Evolutionary conservation across 148 eudicot genomes (phyloP).

Genomic region (Vaccinium myrtillus): DNA sequence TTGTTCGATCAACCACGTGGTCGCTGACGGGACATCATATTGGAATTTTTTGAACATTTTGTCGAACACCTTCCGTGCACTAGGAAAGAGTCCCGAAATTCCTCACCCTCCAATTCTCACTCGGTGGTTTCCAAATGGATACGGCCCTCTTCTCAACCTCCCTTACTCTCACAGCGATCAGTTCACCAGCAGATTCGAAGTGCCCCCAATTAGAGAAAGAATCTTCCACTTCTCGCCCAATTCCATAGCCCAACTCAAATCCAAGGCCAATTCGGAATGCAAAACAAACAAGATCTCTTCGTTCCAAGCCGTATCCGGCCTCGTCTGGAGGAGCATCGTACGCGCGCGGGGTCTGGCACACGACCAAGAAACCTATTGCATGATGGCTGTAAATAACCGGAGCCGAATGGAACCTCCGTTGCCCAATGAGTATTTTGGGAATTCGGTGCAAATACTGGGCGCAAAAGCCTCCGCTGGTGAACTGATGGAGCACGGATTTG

Average conservation of each 20-base stretch:
- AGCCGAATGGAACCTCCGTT: constrained; percentile 23
- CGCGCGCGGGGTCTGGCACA: constrained; percentile 12
- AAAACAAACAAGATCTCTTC: constrained; percentile 22
- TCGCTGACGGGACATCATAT: constrained; percentile 32
- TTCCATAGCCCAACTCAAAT: constrained; percentile 18
- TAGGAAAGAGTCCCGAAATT: neutral
- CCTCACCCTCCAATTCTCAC: constrained; percentile 22
- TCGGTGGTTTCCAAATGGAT: constrained; percentile 21
- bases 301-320: constrained; percentile 24
- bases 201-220: constrained; percentile 25
- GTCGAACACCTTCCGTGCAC: constrained; percentile 27
- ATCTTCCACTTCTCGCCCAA: constrained; percentile 27
- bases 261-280: constrained; percentile 26
- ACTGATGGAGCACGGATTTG: neutral
- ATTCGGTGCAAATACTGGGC: constrained; percentile 12
- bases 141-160: constrained; percentile 21
- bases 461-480: constrained; percentile 15
- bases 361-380: neutral
- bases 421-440: constrained; percentile 24
- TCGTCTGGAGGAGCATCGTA: constrained; percentile 23
- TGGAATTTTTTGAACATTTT: constrained; percentile 37
- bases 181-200: constrained; percentile 20
- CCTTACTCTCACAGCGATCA: constrained; percentile 29
- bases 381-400: constrained; percentile 21
- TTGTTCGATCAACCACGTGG: constrained; percentile 33